phyloP scores from a whole-genome alignment of 176 grass and related monocot species.

The Sorghum bicolor region Sorghum_bicolor_NCBIv3 NC_012875.2:3340501-3341000 shows the following conservation, averaged over 20 bases:
- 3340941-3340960: conserved; percentile 5
- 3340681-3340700: background rate
- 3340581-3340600: background rate
- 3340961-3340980: conserved; percentile 19
- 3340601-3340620: background rate
- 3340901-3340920: conserved; percentile 22
- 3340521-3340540: background rate
- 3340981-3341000: background rate
- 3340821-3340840: background rate
- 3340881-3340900: conserved; percentile 8
- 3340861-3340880: background rate
- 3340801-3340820: background rate
- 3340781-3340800: background rate
- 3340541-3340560: background rate
- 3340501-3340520: background rate
- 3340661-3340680: background rate
- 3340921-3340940: conserved; percentile 1
- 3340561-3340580: background rate
- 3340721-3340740: background rate
- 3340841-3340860: background rate
- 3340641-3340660: background rate
- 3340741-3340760: background rate
- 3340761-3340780: background rate
- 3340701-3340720: background rate
- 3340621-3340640: background rate